These are phyloP conservation scores for Akanthomyces dipterigenus DNA, from an alignment of 2,329 filamentous ascomycete genomes.

Conservation along the genomic window DNA sequence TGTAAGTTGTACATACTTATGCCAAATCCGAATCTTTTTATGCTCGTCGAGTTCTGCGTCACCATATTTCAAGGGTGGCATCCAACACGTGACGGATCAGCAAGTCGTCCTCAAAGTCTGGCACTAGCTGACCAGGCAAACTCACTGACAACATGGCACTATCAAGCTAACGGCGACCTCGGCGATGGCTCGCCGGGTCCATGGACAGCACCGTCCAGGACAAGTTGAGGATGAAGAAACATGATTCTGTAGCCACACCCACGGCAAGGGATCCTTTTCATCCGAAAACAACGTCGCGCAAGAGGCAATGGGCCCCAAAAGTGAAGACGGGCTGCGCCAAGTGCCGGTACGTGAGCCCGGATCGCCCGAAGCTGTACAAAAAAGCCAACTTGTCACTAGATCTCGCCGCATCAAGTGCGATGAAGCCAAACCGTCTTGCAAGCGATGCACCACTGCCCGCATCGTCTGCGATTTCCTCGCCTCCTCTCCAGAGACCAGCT, in stretches of 20 bases:
- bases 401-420: neutral
- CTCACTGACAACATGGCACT: neutral
- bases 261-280: neutral
- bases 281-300: neutral
- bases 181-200: no score
- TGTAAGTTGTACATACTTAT: no score
- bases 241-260: accelerated
- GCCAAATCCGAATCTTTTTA: no score
- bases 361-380: no score
- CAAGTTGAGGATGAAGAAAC: neutral
- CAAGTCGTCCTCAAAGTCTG: neutral
- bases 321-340: neutral
- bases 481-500: no score
- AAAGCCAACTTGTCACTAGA: neutral
- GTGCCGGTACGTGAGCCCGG: neutral
- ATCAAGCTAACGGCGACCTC: neutral
- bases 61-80: neutral
- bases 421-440: neutral
- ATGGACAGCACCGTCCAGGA: neutral
- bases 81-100: neutral
- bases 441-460: neutral
- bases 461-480: neutral
- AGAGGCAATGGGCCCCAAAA: neutral
- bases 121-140: neutral
- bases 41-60: no score